Base-by-base conservation (phyloP, 2,329 filamentous ascomycete genomes). In the Sphaerulina populicola region DNA sequence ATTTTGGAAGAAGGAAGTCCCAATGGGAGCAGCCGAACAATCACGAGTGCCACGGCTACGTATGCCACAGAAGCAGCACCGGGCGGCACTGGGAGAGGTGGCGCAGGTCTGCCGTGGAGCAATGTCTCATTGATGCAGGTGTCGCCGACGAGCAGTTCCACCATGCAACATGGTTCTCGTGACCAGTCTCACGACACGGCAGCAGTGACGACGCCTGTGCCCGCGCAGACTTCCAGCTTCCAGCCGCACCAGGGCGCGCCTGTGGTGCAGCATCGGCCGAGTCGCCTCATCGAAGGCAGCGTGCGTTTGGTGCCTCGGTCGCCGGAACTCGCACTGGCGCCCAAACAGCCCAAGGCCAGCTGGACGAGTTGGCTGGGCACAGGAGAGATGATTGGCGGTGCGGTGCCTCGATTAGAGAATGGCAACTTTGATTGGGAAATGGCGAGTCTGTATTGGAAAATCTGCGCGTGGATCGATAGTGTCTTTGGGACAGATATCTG, bases 351-450 rank as follows among this genome's bases (percentile, higher is more conserved):
- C 12, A 62, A 60, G 48, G 59, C 61, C 9, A 63, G 56, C 37
- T 62, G 63, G 65, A 45, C 57, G 27, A 49, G 58, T 53, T 66
- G 74, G 33, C 62, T 76, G 43, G 72, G 72, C 6, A 68, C 67
- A 7, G 69, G 69, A 6, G 70, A 72, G 61, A 81, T 90, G 68
- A 89, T 91, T 62, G 86, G 86, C 5, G 82, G 81, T 63, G 78
- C 85, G 64, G 81, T 91, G 36, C 87, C 87, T 6, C 76, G 84
- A 38, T 83, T 77, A 47, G 85, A 88, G 47, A 74, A 77, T 39
- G 87, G 86, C 51, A 81, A 81, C 38, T 90, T 95, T 60, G 90
- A 96, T 68, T 86, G 82, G 74, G 79, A 79, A 38, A 74, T 71
- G 41, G 80, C 79, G 6, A 78, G 76, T 56, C 60, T 75, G 49